Evolutionary conservation across 495 filamentous ascomycete genomes (phyloP), one percentile per base, ranked within the genome.

Genomic region (Parmelia sp.): DNA sequence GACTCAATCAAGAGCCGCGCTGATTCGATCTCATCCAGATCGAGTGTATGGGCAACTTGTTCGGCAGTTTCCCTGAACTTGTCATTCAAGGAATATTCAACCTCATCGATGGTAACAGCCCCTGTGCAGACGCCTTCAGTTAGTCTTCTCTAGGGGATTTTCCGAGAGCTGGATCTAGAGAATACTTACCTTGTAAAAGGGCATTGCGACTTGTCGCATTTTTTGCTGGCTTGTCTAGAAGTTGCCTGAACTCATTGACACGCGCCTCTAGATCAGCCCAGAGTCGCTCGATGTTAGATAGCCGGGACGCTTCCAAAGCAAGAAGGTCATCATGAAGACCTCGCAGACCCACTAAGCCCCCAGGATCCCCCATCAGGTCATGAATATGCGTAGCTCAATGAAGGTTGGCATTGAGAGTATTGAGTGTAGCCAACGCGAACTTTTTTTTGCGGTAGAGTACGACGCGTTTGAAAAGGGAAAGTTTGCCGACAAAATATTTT

Each of bases 21-120:
- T 27, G 95, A 88, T 71, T 91, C 79, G 57, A 96, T 68, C 74
- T 99, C 94, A 75, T 99, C 93, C 35, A 99, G 80, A 68, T 96
- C 84, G 60, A 97, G 79, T 31, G 86, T 86, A 76, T 97, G 93
- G 58, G 92, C 90, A 44, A 97, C 75, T 71, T 89, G 82, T 23
- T 92, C 78, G 40, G 87, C 81, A 61, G 85, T 82, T 73, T 95
- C 86, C 73, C 91, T 82, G 73, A 97, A 97, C 69, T 93, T 86
- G 47, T 87, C 79, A 72, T 96, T 97, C 72, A 97, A 77, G n/a
- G 82, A 69, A 72, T 91, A 97, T 69, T 92, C 85, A 12, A 82
- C 81, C 63, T 87, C 87, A 67, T 83, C 81, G 63, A 94, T 71
- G 23, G 76, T 83, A 62, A 97, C 78, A 69, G 88, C 88, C 29